Base-by-base conservation (phyloP, 371 early-diverging fungal species). In the Syncephalastrum racemosum region DNA sequence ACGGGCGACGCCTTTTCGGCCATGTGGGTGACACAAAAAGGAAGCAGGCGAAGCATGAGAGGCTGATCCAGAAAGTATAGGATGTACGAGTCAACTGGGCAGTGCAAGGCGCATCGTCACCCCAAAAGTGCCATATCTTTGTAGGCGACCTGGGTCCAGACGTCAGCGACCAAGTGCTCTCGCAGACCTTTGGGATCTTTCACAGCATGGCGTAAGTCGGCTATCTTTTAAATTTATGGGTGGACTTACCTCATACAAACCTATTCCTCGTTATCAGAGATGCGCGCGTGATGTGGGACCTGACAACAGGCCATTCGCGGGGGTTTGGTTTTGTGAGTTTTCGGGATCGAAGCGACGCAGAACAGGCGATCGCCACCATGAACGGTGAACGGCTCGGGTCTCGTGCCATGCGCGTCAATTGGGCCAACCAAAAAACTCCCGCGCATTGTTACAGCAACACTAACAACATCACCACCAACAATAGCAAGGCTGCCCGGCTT, bases 141-240 rank as follows among this genome's bases (percentile, higher is more conserved):
- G 85, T 84, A 53, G 95, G 95, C 41, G 91, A 93, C 67, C 68
- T 94, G 25, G 92, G 91, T 23, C 89, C 89, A 67, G 95, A 94
- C 58, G 86, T 91, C 36, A 89, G 75, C 4, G 91, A 91, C 58
- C 90, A 90, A 16, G 60, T 84, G 19, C 76, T 93, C 44, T 55
- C 65, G 13, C 81, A 84, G 52, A 81, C 90, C 1, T 94, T 94
- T 63, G 63, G 76, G 22, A 64, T 55, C 3, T 87, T 85, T 67
- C 78, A 80, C 4, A 70, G 73, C 55, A 64, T 86, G 67, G 79
- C 85, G 85, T 87, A 74, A 60, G 87, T 80, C 14, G 10, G 20
- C 15, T 12, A 20, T 16, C 12, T 49, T n/a, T 42, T 27, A 27
- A 27, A 27, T n/a, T n/a, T n/a, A n/a, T n/a, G n/a, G n/a, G n/a